Evolutionary conservation across 306 rosid genomes (phyloP).

Genomic region (Corylus heterophylla): DNA sequence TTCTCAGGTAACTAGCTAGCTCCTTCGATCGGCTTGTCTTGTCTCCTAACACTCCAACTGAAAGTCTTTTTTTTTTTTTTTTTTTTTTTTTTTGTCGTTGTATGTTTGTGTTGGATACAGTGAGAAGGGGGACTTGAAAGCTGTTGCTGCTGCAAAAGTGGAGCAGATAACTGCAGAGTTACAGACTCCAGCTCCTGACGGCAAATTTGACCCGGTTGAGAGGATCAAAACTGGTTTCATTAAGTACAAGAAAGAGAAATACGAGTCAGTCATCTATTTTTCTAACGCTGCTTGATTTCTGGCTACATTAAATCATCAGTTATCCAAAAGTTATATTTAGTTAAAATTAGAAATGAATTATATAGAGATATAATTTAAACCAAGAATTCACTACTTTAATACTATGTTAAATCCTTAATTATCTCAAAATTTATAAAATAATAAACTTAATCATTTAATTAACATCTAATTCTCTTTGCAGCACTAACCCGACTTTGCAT

Average conservation of each 20-base stretch:
- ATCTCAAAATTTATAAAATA: too few species aligned
- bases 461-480: slow-evolving; percentile 21
- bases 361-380: too few species aligned
- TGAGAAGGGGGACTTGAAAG: slow-evolving; percentile 66
- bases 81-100: too few species aligned
- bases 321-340: too few species aligned
- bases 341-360: too few species aligned
- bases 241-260: slow-evolving; percentile 93
- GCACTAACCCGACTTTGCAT: slow-evolving; percentile 75
- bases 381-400: too few species aligned
- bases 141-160: slow-evolving; percentile 71
- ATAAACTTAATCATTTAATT: too few species aligned
- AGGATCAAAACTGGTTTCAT: slow-evolving; percentile 78
- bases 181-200: slow-evolving; percentile 36
- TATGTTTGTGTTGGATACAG: slow-evolving; percentile 33
- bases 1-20: slow-evolving; percentile 54
- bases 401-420: too few species aligned
- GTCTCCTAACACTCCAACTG: background rate
- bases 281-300: too few species aligned
- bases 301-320: too few species aligned
- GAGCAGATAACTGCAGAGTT: slow-evolving; percentile 76
- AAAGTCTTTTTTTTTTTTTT: background rate
- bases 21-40: background rate
- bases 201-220: slow-evolving; percentile 63
- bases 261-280: slow-evolving; percentile 53